These are phyloP conservation scores for Polygonum aviculare DNA, from an alignment of 148 eudicot genomes.

Conservation along the genomic window DNA sequence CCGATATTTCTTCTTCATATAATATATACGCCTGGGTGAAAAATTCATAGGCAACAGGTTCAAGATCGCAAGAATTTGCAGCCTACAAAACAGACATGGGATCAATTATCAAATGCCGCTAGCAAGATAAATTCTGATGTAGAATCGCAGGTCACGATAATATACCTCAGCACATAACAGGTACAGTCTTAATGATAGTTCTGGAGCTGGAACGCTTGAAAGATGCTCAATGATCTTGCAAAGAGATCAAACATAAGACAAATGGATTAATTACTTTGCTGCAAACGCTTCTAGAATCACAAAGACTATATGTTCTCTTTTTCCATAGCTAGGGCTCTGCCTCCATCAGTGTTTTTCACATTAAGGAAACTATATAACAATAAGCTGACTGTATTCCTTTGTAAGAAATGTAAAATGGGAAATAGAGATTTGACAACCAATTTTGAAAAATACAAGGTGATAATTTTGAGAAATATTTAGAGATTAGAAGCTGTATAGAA, in stretches of 20 bases:
- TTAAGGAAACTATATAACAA: too few relatives aligned
- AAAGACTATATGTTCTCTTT: too few relatives aligned
- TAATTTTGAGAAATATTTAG: too few relatives aligned
- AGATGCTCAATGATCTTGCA: slow-evolving; percentile 76
- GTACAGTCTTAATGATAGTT: slow-evolving; percentile 77
- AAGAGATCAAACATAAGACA: slow-evolving; percentile 13
- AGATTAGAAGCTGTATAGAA: too few relatives aligned
- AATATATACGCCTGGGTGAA: slow-evolving; percentile 97
- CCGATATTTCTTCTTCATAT: slow-evolving; percentile 98
- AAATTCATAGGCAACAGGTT: slow-evolving; percentile 96
- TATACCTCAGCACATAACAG: slow-evolving; percentile 94
- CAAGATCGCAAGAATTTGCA: slow-evolving; percentile 88
- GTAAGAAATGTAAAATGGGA: too few relatives aligned
- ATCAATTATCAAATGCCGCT: background rate
- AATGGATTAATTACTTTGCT: background rate
- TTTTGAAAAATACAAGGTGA: too few relatives aligned
- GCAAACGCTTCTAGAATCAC: background rate
- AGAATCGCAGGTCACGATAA: background rate
- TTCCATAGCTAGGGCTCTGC: too few relatives aligned
- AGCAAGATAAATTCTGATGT: slow-evolving; percentile 1
- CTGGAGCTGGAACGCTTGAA: slow-evolving; percentile 77
- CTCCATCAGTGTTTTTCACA: too few relatives aligned
- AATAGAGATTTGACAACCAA: too few relatives aligned
- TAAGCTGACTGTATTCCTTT: too few relatives aligned
- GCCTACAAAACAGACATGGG: slow-evolving; percentile 43